Base-by-base conservation (phyloP, 164 flowering plant genomes). In the Kalanchoe fedtschenkoi region DNA sequence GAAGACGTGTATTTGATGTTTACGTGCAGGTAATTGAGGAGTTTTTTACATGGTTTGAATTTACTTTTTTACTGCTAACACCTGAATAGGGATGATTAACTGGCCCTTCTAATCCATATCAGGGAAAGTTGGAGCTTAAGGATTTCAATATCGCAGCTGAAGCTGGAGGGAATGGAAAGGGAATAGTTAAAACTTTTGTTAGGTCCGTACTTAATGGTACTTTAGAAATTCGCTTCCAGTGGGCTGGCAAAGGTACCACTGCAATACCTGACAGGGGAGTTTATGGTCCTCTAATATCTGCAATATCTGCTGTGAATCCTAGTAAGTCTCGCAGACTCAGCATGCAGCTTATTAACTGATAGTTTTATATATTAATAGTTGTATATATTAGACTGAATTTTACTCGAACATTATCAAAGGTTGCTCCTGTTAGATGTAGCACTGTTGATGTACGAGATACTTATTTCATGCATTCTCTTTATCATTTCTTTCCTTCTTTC, bases 1-100 rank as follows among this genome's bases (percentile, higher is more conserved):
- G 90, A 10, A 77, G 80, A 68, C 85, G 95, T 17, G 29, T 85
- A 16, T 85, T 81, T 69, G 87, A 87, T 64, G 66, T 83, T 26
- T 80, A 74, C 66, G 71, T 87, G 72, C 95, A 87, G 85, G 95
- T 85, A 13, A 19, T 16, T 37, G 67, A 32, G 58, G 63, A 22
- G 38, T 46, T 8, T 64, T 62, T 53, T 38, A 60, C 32, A 16
- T 69, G 21, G 65, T n/a, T n/a, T n/a, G n/a, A n/a, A 41, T 26
- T 53, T 60, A 54, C 5, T 35, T 4, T 16, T 35, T 26, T 38
- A 5, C 34, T 1, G 0, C 11, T 19, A 11, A 17, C 62, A 58
- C 2, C n/a, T 17, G 5, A 58, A n/a, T 19, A 29, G 19, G 28
- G n/a, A 41, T 26, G 2, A 5, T 61, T n/a, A 15, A 13, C 0